These are phyloP conservation scores for Naganishia onofrii DNA, from an alignment of 768 basidiomycete species.

Conservation along the genomic window DNA sequence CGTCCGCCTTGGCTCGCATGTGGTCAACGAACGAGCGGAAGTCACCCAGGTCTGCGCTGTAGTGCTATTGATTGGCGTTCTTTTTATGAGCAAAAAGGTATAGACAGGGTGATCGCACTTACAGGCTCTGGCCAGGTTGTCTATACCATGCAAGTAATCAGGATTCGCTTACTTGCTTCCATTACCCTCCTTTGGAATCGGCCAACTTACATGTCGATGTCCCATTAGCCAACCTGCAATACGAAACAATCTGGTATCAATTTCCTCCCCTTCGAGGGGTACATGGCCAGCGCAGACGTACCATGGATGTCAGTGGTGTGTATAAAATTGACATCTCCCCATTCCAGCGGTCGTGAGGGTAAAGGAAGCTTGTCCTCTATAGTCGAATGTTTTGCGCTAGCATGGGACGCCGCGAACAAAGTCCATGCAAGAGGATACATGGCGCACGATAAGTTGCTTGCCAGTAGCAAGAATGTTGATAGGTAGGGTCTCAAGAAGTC, in stretches of 20 bases:
- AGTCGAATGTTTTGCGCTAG: not conserved
- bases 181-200: not conserved
- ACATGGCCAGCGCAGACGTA: conserved; percentile 30
- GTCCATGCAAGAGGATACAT: not conserved
- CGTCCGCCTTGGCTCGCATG: conserved; percentile 72
- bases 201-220: conserved; percentile 59
- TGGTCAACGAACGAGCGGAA: conserved; percentile 80
- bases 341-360: conserved; percentile 68
- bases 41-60: conserved; percentile 68
- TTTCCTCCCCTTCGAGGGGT: too few species aligned
- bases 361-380: conserved; percentile 29
- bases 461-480: not conserved
- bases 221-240: conserved; percentile 68
- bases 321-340: conserved; percentile 87
- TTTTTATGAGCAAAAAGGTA: not conserved
- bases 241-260: not conserved
- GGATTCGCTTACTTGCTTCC: not conserved
- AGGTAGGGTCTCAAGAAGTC: not conserved
- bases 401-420: not conserved
- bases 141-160: conserved; percentile 31
- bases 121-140: conserved; percentile 52
- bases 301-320: conserved; percentile 80
- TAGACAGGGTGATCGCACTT: not conserved
- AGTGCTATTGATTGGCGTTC: conserved; percentile 42
- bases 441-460: not conserved